Conservation (phyloP, 208 protist genomes). For the Crithidia expoeki region DNA sequence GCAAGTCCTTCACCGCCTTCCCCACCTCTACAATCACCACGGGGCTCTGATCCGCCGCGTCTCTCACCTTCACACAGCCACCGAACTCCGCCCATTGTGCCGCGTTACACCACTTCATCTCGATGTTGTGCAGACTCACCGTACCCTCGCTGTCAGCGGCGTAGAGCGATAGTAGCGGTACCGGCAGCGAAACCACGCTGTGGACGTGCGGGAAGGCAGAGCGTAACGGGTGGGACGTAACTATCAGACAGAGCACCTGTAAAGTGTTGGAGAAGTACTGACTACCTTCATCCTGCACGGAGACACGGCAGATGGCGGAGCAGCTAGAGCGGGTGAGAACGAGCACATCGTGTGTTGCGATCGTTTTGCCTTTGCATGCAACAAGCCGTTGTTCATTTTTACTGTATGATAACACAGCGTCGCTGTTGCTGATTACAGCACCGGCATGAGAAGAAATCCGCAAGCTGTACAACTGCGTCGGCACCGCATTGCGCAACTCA, state of each 20-base stretch:
- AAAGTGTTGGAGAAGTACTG: slow-evolving; percentile 8
- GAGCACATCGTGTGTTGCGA: slow-evolving; percentile 33
- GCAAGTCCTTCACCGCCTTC: slow-evolving; percentile 55
- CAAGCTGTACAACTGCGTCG: slow-evolving; percentile 33
- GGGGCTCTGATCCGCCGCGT: slow-evolving; percentile 54
- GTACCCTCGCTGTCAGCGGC: slow-evolving; percentile 60
- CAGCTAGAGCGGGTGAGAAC: slow-evolving; percentile 38
- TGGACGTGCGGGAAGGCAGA: slow-evolving; percentile 32
- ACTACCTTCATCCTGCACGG: slow-evolving; percentile 32
- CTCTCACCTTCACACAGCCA: slow-evolving; percentile 34
- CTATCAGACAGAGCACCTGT: slow-evolving; percentile 39
- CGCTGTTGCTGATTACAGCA: not conserved
- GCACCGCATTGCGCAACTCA: slow-evolving; percentile 40
- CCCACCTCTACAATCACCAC: slow-evolving; percentile 60
- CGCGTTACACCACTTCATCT: slow-evolving; percentile 68
- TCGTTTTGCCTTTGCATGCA: not conserved
- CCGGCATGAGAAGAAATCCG: not conserved
- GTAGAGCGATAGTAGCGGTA: slow-evolving; percentile 68
- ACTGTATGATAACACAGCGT: too few relatives aligned
- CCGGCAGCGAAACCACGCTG: slow-evolving; percentile 34
- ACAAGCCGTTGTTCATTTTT: too few relatives aligned
- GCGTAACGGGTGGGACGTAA: slow-evolving; percentile 34
- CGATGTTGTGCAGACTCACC: slow-evolving; percentile 71
- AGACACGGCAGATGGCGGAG: slow-evolving; percentile 35
- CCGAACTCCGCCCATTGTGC: slow-evolving; percentile 34